phyloP scores from a whole-genome alignment of 2,329 filamentous ascomycete genomes.

The Colletotrichum sp. region DNA sequence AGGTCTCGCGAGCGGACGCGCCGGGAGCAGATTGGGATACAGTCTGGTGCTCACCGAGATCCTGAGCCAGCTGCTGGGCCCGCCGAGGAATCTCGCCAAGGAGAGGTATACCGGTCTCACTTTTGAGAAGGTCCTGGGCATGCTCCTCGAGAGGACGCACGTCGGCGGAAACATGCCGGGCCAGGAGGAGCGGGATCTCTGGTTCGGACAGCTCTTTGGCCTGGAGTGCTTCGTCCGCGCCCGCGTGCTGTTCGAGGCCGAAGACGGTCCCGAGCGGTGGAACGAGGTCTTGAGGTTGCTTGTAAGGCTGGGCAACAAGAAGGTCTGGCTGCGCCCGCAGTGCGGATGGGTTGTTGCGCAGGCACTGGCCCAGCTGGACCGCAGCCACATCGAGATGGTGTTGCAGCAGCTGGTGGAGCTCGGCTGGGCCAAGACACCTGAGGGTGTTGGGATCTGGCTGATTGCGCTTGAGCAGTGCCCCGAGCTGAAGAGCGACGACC shows the following conservation, averaged over 20 bases:
- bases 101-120: conserved; percentile 57
- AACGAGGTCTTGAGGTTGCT: conserved; percentile 73
- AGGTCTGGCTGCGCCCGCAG: conserved; percentile 88
- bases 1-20: conserved; percentile 87
- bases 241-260: conserved; percentile 63
- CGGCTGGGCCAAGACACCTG: conserved; percentile 78
- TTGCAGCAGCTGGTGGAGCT: conserved; percentile 68
- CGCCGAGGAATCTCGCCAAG: conserved; percentile 42
- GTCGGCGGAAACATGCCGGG: conserved; percentile 58
- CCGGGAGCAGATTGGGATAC: conserved; percentile 87
- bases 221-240: conserved; percentile 86
- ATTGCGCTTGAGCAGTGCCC: conserved; percentile 69
- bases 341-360: conserved; percentile 84
- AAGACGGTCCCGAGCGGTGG: conserved; percentile 62
- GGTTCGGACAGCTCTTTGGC: conserved; percentile 86
- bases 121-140: conserved; percentile 59
- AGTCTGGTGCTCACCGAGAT: conserved; percentile 88
- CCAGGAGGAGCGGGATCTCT: conserved; percentile 85
- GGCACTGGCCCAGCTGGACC: conserved; percentile 66
- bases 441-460: conserved; percentile 91
- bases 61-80: conserved; percentile 71
- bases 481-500: conserved; percentile 49
- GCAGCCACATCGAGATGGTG: conserved; percentile 51
- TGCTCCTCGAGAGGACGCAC: conserved; percentile 61
- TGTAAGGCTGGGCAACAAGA: conserved; percentile 76